Percentiles rank a stretch among this genome's conserved stretches.
phyloP scores from a whole-genome alignment of 2,329 filamentous ascomycete species.

The Microthyrium microscopicum region DNA sequence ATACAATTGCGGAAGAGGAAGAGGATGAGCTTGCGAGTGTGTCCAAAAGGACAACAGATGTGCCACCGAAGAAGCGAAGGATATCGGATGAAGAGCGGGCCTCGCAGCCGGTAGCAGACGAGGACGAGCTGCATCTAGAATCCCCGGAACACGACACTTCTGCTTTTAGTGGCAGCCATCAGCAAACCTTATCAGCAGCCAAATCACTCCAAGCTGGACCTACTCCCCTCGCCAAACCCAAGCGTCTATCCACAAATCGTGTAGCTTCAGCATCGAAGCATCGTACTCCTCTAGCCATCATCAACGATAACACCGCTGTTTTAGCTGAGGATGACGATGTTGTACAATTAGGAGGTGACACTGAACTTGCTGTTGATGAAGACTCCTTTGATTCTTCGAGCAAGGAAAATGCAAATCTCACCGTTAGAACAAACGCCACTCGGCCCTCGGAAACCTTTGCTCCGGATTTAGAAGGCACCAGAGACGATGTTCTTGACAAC shows the following conservation, averaged over 20 bases:
- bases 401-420: no score
- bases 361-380: no score
- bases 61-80: background rate
- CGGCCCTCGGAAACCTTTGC: background rate
- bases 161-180: background rate
- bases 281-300: no score
- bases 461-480: no score
- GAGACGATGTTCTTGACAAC: background rate
- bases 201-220: background rate
- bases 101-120: background rate
- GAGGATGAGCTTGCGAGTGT: background rate
- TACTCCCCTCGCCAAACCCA: no score
- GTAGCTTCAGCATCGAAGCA: no score
- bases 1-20: background rate
- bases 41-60: background rate
- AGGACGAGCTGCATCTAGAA: conserved; percentile 3
- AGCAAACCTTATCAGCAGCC: conserved; percentile 1
- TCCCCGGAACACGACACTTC: background rate
- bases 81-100: background rate
- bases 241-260: no score
- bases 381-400: no score
- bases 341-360: no score
- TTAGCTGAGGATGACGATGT: no score
- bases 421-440: conserved; percentile 2
- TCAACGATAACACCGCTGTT: no score